phyloP scores from a whole-genome alignment of 2,329 filamentous ascomycete genomes.

The Diaporthe nobilis region DNA sequence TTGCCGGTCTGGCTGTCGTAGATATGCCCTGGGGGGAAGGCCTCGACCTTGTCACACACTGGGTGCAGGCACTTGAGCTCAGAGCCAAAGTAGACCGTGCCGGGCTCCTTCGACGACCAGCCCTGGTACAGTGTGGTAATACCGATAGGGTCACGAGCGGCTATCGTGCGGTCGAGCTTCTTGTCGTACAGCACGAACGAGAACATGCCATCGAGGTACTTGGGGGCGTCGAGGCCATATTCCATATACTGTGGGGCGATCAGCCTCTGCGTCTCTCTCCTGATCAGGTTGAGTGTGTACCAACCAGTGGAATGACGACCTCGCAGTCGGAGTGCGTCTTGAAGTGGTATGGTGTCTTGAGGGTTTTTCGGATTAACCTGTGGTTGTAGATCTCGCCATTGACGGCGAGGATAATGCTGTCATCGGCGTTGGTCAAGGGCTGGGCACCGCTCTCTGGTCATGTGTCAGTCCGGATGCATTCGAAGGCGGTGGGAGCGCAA shows the following conservation, averaged over 20 bases:
- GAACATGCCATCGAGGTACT: slow-evolving; percentile 98
- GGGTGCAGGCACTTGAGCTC: slow-evolving; percentile 94
- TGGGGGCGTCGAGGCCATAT: slow-evolving; percentile 91
- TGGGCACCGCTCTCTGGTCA: slow-evolving; percentile 90
- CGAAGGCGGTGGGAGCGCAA: slow-evolving; percentile 45
- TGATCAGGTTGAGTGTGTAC: slow-evolving; percentile 49
- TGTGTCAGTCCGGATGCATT: slow-evolving; percentile 45
- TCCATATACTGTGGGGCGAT: slow-evolving; percentile 80
- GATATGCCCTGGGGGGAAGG: slow-evolving; percentile 95
- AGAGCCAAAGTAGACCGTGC: slow-evolving; percentile 93
- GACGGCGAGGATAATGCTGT: slow-evolving; percentile 90
- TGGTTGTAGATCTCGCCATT: slow-evolving; percentile 99
- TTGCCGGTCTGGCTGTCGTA: slow-evolving; percentile 94
- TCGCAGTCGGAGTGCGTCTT: slow-evolving; percentile 99
- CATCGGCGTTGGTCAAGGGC: slow-evolving; percentile 93
- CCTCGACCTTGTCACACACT: slow-evolving; percentile 94
- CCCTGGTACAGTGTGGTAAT: slow-evolving; percentile 98
- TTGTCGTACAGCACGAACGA: slow-evolving; percentile 99
- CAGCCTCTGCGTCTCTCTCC: not conserved
- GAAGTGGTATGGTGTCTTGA: slow-evolving; percentile 91
- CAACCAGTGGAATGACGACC: slow-evolving; percentile 96
- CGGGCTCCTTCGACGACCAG: slow-evolving; percentile 85
- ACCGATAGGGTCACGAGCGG: slow-evolving; percentile 95
- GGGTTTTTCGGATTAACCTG: slow-evolving; percentile 88
- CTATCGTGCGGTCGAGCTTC: slow-evolving; percentile 90